These are phyloP conservation scores for Dryas octopetala DNA, from an alignment of 306 rosid species.

Conservation along the genomic window DNA sequence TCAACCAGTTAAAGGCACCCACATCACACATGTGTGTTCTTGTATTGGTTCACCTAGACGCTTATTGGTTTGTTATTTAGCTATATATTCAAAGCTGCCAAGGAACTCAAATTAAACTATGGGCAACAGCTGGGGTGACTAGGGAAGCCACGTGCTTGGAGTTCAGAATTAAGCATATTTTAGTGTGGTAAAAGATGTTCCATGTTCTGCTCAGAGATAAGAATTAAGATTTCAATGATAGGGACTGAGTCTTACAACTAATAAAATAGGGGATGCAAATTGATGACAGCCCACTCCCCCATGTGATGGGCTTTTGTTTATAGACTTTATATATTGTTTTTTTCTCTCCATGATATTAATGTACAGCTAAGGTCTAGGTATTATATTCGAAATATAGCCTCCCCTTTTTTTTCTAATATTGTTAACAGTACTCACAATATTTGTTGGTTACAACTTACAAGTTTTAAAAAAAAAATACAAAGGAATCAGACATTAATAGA, in stretches of 20 bases:
- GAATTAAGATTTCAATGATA: slow-evolving; percentile 20
- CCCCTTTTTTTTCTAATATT: too few species aligned
- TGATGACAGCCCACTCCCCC: slow-evolving; percentile 60
- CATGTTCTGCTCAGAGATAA: slow-evolving; percentile 20
- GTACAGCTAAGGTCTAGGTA: slow-evolving; percentile 13
- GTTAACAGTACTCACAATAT: too few species aligned
- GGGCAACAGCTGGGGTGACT: slow-evolving; percentile 24
- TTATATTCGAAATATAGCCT: neutral
- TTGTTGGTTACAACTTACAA: too few species aligned
- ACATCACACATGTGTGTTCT: slow-evolving; percentile 12
- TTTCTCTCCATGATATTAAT: slow-evolving; percentile 1
- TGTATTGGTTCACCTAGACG: neutral
- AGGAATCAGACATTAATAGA: too few species aligned
- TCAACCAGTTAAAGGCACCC: neutral
- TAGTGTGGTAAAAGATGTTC: slow-evolving; percentile 18
- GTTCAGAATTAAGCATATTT: slow-evolving; percentile 27
- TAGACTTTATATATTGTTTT: neutral
- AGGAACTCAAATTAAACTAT: slow-evolving; percentile 15
- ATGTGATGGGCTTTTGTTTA: slow-evolving; percentile 52
- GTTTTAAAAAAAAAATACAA: too few species aligned
- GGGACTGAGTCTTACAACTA: slow-evolving; percentile 27
- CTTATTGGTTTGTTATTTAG: neutral
- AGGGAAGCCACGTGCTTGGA: slow-evolving; percentile 47
- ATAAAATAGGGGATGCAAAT: slow-evolving; percentile 29
- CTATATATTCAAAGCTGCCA: neutral